phyloP scores from a whole-genome alignment of 108 stramenopile species.

The Conticribra weissflogii region DNA sequence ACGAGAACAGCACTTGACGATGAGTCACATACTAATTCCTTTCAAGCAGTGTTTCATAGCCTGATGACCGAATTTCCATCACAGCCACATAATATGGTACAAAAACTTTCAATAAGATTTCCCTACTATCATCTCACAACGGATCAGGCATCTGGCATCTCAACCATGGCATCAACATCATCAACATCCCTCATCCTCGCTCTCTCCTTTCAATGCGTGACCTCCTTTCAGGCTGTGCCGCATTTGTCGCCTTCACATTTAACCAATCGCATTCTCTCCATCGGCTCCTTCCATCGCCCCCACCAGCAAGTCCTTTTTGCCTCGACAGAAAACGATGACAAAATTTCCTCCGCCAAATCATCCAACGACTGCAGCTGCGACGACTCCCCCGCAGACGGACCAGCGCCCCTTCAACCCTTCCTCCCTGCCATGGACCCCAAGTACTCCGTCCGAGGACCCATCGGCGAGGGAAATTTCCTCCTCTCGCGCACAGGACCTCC shows the following conservation, averaged over 20 bases:
- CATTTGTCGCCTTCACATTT: not conserved
- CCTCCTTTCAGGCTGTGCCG: not conserved
- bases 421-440: conserved; percentile 69
- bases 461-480: conserved; percentile 68
- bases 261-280: not conserved
- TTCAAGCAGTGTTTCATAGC: not conserved
- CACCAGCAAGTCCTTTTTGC: not conserved
- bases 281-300: not conserved
- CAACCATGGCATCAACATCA: not conserved
- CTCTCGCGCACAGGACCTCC: conserved; percentile 72
- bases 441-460: conserved; percentile 57
- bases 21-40: not conserved
- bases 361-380: conserved; percentile 3
- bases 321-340: not conserved
- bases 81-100: too few relatives aligned
- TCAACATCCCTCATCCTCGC: conserved; percentile 2
- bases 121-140: too few relatives aligned
- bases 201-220: not conserved
- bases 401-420: conserved; percentile 56
- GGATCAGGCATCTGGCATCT: not conserved
- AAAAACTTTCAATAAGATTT: too few relatives aligned
- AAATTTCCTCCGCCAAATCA: conserved; percentile 4
- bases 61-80: not conserved
- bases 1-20: too few relatives aligned
- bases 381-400: conserved; percentile 19